phyloP scores from a whole-genome alignment of 257 asterid genomes.

The Anisodus acutangulus region DNA sequence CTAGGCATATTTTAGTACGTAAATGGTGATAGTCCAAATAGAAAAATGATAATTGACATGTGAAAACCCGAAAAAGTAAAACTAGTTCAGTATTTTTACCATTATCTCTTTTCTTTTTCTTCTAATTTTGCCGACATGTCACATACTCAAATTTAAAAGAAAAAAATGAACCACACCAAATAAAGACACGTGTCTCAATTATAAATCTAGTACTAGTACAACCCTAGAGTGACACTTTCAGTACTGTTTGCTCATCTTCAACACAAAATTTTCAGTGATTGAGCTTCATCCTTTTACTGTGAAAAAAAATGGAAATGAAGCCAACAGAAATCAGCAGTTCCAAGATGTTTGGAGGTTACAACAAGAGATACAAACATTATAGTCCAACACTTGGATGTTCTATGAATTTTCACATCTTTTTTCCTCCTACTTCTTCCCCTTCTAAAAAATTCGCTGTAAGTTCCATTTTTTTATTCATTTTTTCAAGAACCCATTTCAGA shows the following conservation, averaged over 20 bases:
- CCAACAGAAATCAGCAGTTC: slow-evolving; percentile 84
- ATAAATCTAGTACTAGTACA: too few species aligned
- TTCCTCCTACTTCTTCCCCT: slow-evolving; percentile 79
- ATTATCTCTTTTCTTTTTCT: too few species aligned
- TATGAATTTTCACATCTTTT: slow-evolving; percentile 86
- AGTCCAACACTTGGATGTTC: slow-evolving; percentile 86
- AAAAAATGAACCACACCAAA: neutral
- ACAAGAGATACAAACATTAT: slow-evolving; percentile 88
- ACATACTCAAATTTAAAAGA: neutral
- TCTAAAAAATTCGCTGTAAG: slow-evolving; percentile 78
- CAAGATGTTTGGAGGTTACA: slow-evolving; percentile 93
- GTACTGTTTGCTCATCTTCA: slow-evolving; percentile 3
- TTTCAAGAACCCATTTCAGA: neutral
- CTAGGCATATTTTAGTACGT: too few species aligned
- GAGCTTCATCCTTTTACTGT: slow-evolving; percentile 28
- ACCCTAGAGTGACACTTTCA: neutral
- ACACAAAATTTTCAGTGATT: neutral
- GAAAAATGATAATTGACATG: too few species aligned
- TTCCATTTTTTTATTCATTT: neutral
- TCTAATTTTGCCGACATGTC: too few species aligned
- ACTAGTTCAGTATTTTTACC: too few species aligned
- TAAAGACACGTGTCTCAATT: neutral
- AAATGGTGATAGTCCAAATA: too few species aligned
- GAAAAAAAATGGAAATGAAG: slow-evolving; percentile 50
- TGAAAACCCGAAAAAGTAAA: too few species aligned